phyloP scores from a whole-genome alignment of 306 rosid species.

The Sindora glabra region DNA sequence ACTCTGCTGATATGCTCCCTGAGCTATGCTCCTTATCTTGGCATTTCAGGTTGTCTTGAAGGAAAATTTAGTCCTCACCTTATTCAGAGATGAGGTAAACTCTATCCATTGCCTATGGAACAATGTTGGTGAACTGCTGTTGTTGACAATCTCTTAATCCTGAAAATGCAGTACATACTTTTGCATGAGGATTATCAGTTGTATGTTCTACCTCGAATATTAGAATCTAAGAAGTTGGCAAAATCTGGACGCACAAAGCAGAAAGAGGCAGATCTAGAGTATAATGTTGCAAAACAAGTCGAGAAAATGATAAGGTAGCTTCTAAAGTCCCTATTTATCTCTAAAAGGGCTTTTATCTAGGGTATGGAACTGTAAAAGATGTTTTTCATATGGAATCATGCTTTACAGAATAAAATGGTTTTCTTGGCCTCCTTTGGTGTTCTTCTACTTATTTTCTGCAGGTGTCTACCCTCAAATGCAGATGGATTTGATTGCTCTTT shows the following conservation, averaged over 20 bases:
- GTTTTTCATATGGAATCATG: background rate
- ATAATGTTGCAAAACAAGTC: conserved; percentile 96
- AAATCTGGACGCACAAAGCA: conserved; percentile 96
- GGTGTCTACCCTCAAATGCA: background rate
- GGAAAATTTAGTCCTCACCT: conserved; percentile 81
- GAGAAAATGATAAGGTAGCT: conserved; percentile 94
- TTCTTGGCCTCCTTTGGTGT: background rate
- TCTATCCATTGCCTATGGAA: conserved; percentile 1
- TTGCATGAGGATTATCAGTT: conserved; percentile 92
- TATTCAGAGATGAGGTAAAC: conserved; percentile 92
- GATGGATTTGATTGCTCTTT: background rate
- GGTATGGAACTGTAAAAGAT: background rate
- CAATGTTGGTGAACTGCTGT: conserved; percentile 11
- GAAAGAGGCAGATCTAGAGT: conserved; percentile 96
- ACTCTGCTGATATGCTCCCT: conserved; percentile 3
- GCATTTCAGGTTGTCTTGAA: conserved; percentile 77
- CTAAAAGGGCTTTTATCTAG: background rate
- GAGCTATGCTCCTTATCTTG: conserved; percentile 4
- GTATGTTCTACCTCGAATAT: conserved; percentile 80
- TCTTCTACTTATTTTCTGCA: background rate
- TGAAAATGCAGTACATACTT: conserved; percentile 57
- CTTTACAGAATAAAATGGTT: background rate
- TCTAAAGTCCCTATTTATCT: conserved; percentile 3
- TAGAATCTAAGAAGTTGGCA: conserved; percentile 98
- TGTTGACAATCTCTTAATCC: conserved; percentile 19